These are phyloP conservation scores for Ophiostoma perfectum DNA, from an alignment of 2,329 filamentous ascomycete species.

Conservation along the genomic window DNA sequence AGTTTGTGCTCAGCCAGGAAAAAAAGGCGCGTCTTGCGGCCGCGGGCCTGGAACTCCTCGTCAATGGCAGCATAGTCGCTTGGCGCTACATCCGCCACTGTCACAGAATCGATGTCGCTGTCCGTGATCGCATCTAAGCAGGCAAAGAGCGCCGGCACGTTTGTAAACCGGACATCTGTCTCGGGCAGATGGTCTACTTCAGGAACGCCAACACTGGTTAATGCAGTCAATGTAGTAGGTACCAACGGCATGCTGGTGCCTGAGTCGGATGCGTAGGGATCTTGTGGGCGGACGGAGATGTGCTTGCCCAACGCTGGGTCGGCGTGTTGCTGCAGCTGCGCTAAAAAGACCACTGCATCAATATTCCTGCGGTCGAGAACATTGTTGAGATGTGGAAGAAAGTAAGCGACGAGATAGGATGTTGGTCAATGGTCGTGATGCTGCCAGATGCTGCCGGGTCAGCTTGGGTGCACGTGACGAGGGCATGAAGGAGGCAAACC, in stretches of 20 bases:
- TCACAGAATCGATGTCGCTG: not conserved
- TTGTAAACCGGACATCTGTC: not conserved
- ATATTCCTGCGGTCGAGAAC: too few relatives aligned
- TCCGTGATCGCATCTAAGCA: not conserved
- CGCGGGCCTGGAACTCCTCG: not conserved
- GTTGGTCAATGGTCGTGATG: too few relatives aligned
- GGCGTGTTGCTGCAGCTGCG: too few relatives aligned
- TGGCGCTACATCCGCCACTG: not conserved
- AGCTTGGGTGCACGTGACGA: too few relatives aligned
- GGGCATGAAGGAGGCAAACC: too few relatives aligned
- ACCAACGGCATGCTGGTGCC: not conserved
- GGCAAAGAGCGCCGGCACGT: not conserved
- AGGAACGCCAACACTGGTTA: not conserved
- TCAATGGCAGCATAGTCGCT: not conserved
- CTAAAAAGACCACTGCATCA: too few relatives aligned
- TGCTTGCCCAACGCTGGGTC: too few relatives aligned
- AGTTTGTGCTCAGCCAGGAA: not conserved
- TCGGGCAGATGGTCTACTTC: not conserved
- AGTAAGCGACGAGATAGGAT: too few relatives aligned
- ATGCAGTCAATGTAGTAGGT: not conserved
- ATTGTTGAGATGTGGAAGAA: too few relatives aligned
- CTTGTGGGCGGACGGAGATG: too few relatives aligned
- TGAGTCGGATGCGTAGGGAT: not conserved
- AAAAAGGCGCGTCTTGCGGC: not conserved
- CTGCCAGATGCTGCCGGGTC: too few relatives aligned